Evolutionary conservation across 306 rosid genomes (phyloP).

Genomic region (Pachyrhizus erosus): DNA sequence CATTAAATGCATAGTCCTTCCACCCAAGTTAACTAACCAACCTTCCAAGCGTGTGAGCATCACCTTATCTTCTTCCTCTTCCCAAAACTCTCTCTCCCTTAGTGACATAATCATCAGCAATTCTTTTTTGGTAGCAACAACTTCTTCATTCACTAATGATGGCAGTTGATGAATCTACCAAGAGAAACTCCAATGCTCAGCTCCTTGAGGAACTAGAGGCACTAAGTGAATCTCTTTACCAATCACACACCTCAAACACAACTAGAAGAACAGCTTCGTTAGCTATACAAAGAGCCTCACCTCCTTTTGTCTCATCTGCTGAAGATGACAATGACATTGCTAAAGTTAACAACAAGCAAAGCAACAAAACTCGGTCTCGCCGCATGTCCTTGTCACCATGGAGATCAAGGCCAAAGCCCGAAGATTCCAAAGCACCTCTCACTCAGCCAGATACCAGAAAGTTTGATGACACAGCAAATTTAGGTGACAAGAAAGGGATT

Average conservation of each 20-base stretch:
- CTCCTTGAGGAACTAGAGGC: constrained; percentile 82
- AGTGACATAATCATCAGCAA: constrained; percentile 8
- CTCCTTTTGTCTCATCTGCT: constrained; percentile 56
- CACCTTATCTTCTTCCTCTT: constrained; percentile 22
- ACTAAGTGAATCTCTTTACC: constrained; percentile 81
- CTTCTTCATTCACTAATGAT: constrained; percentile 43
- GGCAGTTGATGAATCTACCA: constrained; percentile 57
- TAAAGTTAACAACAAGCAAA: constrained; percentile 30
- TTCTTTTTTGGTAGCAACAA: constrained; percentile 1
- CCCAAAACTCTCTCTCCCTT: constrained; percentile 17
- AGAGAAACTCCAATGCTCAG: constrained; percentile 64
- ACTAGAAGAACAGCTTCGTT: constrained; percentile 85
- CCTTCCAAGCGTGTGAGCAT: constrained; percentile 40
- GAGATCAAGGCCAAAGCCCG: constrained; percentile 69
- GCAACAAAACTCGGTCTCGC: constrained; percentile 50
- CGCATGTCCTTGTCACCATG: constrained; percentile 89
- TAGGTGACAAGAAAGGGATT: constrained; percentile 73
- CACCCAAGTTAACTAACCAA: constrained; percentile 38
- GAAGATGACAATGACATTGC: constrained; percentile 58
- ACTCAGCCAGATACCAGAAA: constrained; percentile 46
- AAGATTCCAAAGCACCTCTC: constrained; percentile 40
- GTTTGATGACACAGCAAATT: constrained; percentile 49
- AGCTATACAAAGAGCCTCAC: constrained; percentile 68
- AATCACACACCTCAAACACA: constrained; percentile 58
- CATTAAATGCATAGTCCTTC: constrained; percentile 47